Conservation (phyloP, 116 monocot genomes). For the Cymodocea nodosa region DNA sequence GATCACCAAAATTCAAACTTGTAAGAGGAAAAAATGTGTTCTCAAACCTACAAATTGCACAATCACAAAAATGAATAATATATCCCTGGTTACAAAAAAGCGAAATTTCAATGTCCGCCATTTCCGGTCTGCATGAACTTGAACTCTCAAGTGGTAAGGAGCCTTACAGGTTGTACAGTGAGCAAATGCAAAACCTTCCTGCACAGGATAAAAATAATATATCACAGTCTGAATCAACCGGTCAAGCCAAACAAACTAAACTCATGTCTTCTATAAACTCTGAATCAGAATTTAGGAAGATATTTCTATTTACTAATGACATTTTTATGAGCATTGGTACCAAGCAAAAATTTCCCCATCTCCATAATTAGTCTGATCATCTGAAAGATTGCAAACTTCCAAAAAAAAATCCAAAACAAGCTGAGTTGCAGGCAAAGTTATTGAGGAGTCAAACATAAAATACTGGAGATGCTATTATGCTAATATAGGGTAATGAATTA, state of each 20-base stretch:
- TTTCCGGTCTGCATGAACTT: conserved; percentile 76
- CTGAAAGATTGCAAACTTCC: too few species aligned
- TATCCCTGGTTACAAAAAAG: conserved; percentile 95
- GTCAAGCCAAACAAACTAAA: neutral
- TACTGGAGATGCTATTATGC: too few species aligned
- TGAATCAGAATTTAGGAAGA: too few species aligned
- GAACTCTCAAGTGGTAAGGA: conserved; percentile 94
- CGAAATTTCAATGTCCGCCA: conserved; percentile 95
- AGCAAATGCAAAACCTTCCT: conserved; percentile 99
- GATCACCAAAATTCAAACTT: neutral
- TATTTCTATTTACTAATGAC: too few species aligned
- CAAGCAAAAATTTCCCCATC: too few species aligned
- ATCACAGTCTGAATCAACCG: neutral
- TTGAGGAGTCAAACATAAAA: too few species aligned
- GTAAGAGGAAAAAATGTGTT: neutral
- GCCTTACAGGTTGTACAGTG: conserved; percentile 99
- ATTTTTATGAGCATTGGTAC: too few species aligned
- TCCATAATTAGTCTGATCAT: too few species aligned
- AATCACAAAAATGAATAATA: conserved; percentile 67
- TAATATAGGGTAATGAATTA: too few species aligned
- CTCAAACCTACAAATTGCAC: conserved; percentile 82
- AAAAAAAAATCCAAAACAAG: too few species aligned
- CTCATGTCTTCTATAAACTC: too few species aligned
- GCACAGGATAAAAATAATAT: conserved; percentile 11
- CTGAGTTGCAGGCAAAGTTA: too few species aligned